Conservation (phyloP, 371 early-diverging fungal genomes). For the Mortierella sp. region DNA sequence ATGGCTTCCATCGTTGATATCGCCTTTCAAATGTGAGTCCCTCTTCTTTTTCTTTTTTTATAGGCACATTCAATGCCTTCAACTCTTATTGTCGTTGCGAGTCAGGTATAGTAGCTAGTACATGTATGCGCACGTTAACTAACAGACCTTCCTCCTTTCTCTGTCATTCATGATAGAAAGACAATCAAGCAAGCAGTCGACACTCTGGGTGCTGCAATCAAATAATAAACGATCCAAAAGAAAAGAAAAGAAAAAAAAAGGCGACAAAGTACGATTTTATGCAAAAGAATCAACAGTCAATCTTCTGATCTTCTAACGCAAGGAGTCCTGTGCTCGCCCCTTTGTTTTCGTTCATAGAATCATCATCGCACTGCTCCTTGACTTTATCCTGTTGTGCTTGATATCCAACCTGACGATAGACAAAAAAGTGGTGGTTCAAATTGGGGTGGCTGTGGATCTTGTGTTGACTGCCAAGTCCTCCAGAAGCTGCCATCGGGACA, state of each 20-base stretch:
- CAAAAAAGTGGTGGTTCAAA: conserved; percentile 78
- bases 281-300: conserved; percentile 20
- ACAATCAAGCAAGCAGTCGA: conserved; percentile 53
- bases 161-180: conserved; percentile 17
- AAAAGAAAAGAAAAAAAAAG: not conserved
- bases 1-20: conserved; percentile 55
- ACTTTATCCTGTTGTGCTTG: not conserved
- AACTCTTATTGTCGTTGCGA: no score
- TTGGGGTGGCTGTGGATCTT: conserved; percentile 79
- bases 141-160: not conserved
- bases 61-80: not conserved
- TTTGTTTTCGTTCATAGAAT: not conserved
- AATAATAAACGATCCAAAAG: conserved; percentile 5
- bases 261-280: conserved; percentile 9
- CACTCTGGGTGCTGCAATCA: conserved; percentile 29
- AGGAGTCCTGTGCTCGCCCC: not conserved
- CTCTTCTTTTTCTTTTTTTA: not conserved
- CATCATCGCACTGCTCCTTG: not conserved
- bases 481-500: conserved; percentile 66
- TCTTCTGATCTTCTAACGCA: conserved; percentile 23
- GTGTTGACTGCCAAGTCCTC: conserved; percentile 77
- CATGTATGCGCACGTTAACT: no score
- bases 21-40: conserved; percentile 58
- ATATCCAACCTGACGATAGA: conserved; percentile 42
- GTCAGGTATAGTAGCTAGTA: no score